These are phyloP conservation scores for Styphnolobium japonicum DNA, from an alignment of 306 rosid species.

Conservation along the genomic window DNA sequence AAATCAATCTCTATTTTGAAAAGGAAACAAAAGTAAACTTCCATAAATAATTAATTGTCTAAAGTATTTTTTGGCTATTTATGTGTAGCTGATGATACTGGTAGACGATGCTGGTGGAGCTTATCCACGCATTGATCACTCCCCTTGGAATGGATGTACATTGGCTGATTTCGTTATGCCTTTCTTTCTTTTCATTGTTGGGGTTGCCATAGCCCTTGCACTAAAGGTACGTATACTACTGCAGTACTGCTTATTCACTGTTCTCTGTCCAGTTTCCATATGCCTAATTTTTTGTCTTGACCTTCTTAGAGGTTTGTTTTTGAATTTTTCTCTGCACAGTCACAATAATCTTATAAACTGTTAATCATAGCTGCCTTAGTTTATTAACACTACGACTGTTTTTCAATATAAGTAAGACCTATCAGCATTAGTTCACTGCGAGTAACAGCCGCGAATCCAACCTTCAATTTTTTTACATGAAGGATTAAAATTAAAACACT, in stretches of 20 bases:
- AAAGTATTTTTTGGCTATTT: slow-evolving; percentile 5
- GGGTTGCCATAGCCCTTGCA: slow-evolving; percentile 89
- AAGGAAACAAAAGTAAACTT: neutral
- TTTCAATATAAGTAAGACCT: neutral
- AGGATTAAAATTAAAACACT: neutral
- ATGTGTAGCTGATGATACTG: slow-evolving; percentile 65
- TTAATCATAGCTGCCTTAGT: neutral
- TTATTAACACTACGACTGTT: neutral
- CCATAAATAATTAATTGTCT: neutral
- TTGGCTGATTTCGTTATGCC: slow-evolving; percentile 93
- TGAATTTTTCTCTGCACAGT: neutral
- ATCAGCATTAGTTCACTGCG: neutral
- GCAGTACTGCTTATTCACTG: too few relatives aligned
- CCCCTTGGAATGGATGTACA: slow-evolving; percentile 96
- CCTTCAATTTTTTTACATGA: neutral
- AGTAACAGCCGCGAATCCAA: neutral
- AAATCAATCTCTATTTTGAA: neutral
- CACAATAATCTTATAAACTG: neutral
- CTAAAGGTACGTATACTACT: slow-evolving; percentile 56
- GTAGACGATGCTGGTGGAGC: slow-evolving; percentile 89
- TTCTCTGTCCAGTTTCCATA: neutral
- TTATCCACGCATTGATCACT: slow-evolving; percentile 78
- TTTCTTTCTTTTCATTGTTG: slow-evolving; percentile 91
- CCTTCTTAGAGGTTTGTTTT: neutral
- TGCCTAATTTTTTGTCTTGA: neutral